Evolutionary conservation across 169 alveolate genomes (phyloP).

Genomic region (Neospora caninum): DNA sequence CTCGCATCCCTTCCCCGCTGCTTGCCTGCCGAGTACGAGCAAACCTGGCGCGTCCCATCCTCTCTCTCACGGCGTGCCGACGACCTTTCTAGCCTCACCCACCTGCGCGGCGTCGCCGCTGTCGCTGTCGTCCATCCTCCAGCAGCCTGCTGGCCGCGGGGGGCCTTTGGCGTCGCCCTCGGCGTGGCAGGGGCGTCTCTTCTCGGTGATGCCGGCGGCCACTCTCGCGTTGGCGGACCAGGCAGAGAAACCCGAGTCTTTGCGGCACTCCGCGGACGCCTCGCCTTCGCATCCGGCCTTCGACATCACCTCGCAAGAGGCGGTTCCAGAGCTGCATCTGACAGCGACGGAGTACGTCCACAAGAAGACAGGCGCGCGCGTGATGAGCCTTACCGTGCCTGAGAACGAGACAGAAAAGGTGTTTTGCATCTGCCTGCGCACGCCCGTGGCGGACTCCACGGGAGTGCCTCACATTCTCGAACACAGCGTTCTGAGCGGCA

Average conservation of each 20-base stretch:
- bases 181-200: background rate
- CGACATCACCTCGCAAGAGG: slow-evolving; percentile 10
- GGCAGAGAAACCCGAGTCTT: background rate
- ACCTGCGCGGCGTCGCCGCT: background rate
- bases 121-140: background rate
- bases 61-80: too few species aligned
- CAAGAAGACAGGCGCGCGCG: slow-evolving; percentile 42
- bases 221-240: background rate
- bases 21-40: background rate
- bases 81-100: too few species aligned
- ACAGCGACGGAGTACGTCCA: slow-evolving; percentile 24
- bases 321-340: slow-evolving; percentile 42
- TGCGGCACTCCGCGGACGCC: background rate
- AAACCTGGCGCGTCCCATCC: too few species aligned
- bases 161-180: background rate
- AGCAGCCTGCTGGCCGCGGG: too few species aligned
- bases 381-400: slow-evolving; percentile 1
- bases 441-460: slow-evolving; percentile 49
- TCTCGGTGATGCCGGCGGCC: background rate
- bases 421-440: slow-evolving; percentile 58
- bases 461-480: slow-evolving; percentile 87
- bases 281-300: slow-evolving; percentile 54
- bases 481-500: slow-evolving; percentile 88
- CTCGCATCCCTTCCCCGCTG: background rate
- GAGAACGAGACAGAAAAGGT: slow-evolving; percentile 52